Evolutionary conservation across 192 early-diverging fungal genomes (phyloP), one percentile per base, ranked within the genome.

Genomic region (Coemansia aciculifera): DNA sequence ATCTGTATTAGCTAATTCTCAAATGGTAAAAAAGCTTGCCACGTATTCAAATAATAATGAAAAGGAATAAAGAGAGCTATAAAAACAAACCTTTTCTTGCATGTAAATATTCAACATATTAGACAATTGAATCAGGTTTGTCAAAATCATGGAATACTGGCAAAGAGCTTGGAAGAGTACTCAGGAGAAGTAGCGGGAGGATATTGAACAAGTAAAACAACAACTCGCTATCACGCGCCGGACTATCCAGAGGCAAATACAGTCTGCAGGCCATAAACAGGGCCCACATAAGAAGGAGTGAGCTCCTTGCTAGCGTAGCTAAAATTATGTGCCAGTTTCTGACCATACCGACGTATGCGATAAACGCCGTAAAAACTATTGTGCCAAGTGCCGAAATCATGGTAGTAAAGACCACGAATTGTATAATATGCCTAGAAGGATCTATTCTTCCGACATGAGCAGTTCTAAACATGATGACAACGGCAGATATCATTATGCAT

Each of bases 281-380:
- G 10, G 64, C 68, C 74, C 74, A 76, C 51, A 71, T 3, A 0
- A 61, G 44, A 8, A 76, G 10, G 19, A 76, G 61, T 27, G 36
- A 24, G 7, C 49, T 11, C 8, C 49, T 23, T 9, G 21, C 49
- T 21, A 51, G 10, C 23, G 49, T 24, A 21, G 5, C 49, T 6
- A 11, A n/a, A 3, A 51, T 0, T 24, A 11, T 51, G 1, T 9
- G 21, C 49, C 49, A 24, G 23, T 24, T 23, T 10, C 10, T 27
- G 49, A 11, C 10, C 8, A 23, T 27, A 8, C 21, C 21, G 3
- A 23, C 9, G 0, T 19, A 51, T 1, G 7, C 5, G 3, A 23
- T 9, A 6, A 51, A 10, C 21, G 23, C 49, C 1, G 49, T 51
- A 51, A 51, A 23, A 24, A 27, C 10, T 0, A 23, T 24, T 0